These are phyloP conservation scores for Phanerodontia chrysosporium DNA, from an alignment of 768 basidiomycete genomes.

Conservation along the genomic window DNA sequence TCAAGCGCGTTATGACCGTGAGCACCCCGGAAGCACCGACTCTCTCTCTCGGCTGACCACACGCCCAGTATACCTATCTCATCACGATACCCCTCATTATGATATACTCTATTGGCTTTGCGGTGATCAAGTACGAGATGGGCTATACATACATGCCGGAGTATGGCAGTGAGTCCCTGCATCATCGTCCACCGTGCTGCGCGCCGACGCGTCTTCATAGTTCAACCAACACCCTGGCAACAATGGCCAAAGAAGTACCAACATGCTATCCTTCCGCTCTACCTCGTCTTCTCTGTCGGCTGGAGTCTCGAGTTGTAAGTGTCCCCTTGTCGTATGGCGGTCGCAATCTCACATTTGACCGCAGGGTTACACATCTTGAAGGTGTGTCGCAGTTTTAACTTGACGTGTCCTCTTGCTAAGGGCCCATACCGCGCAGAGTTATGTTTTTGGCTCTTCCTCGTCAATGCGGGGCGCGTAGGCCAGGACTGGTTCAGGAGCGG, in stretches of 20 bases:
- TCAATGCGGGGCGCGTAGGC: conserved; percentile 57
- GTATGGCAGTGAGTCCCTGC: conserved; percentile 43
- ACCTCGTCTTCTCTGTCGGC: conserved; percentile 55
- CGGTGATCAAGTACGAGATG: conserved; percentile 68
- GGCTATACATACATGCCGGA: conserved; percentile 49
- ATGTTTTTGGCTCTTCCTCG: conserved; percentile 84
- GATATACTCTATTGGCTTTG: conserved; percentile 57
- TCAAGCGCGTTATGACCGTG: conserved; percentile 85
- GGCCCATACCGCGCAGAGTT: conserved; percentile 45
- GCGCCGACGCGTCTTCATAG: conserved; percentile 29
- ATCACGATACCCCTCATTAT: conserved; percentile 56
- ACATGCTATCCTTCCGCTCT: conserved; percentile 59
- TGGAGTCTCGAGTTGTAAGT: conserved; percentile 78
- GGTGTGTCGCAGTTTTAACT: conserved; percentile 35
- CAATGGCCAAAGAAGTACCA: conserved; percentile 47
- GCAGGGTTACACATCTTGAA: conserved; percentile 76
- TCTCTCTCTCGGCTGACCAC: not conserved
- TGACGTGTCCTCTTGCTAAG: not conserved
- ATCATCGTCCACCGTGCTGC: not conserved
- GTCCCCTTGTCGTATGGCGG: not conserved
- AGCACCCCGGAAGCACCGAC: conserved; percentile 17
- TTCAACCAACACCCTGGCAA: conserved; percentile 59
- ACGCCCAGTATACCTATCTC: conserved; percentile 65
- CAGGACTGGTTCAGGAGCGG: conserved; percentile 74
- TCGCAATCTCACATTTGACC: not conserved